Base-by-base conservation (phyloP, 768 basidiomycete genomes). In the Trametes coccinea region DNA sequence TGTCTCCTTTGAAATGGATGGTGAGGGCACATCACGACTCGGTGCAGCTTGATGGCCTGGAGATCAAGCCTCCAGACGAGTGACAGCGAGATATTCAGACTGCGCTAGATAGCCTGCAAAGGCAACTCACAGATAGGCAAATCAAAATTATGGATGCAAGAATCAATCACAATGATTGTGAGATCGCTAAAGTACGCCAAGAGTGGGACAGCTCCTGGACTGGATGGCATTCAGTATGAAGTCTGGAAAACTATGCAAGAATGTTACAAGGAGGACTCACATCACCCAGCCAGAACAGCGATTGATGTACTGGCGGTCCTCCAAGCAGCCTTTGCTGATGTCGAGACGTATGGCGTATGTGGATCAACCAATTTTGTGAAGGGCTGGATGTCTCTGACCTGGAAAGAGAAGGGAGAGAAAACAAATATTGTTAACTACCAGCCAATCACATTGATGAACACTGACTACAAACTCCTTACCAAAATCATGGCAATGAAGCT, bases 401-500 rank as follows among this genome's bases (percentile, higher is more conserved):
- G 53, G 57, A 17, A 50, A 4, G 30, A 33, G 9, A 44, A 27
- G 4, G 33, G 31, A 0, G 40, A 69, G 34, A 14, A 29, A 4
- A 46, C 51, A 2, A 44, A 61, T 4, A 56, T 60, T 0, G 61
- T 34, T 1, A 60, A 62, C 43, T 64, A 67, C 46, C 34, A 63
- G 2, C 68, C 68, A 0, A 69, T 69, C 6, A 69, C 68, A 1
- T 47, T 69, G 0, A 51, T 77, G 0, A 76, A 77, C 48, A 66
- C 71, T 0, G 72, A 76, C 56, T 77, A 77, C 9, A 77, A 77
- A 45, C 27, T 75, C 0, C 51, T 76, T 27, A 78, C 69, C 0
- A 73, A 73, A 39, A 14, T 49, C 0, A 64, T 76, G 0, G 56
- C 71, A 0, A 61, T 66, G 0, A 62, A 66, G 45, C 61, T 77